A percentile compares a stretch with the other conserved stretches of the same genome.
These are phyloP conservation scores for Rubia tinctorum DNA, from an alignment of 305 asterid genomes.

Conservation along the genomic window DNA sequence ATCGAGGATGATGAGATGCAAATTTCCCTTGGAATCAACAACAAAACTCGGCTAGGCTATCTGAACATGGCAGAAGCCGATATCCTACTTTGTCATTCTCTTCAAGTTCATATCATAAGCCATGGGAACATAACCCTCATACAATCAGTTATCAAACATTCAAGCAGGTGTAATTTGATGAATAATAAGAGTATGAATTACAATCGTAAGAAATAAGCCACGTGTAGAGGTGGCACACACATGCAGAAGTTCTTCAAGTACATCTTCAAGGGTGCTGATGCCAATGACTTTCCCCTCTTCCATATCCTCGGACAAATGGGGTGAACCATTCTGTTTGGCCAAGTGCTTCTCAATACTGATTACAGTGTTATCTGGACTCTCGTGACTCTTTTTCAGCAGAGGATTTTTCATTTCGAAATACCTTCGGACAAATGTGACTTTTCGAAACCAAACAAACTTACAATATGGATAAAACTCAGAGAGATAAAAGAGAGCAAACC, in stretches of 20 bases:
- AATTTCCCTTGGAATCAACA: no score
- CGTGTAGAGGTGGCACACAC: conserved; percentile 32
- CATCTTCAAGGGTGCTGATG: conserved; percentile 94
- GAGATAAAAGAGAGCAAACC: background rate
- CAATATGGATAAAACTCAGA: background rate
- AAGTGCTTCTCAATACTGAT: conserved; percentile 44
- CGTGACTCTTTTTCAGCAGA: conserved; percentile 43
- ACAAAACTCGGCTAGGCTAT: no score
- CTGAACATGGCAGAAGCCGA: no score
- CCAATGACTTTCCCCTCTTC: conserved; percentile 94
- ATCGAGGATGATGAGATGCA: no score
- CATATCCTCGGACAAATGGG: conserved; percentile 42
- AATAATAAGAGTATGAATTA: background rate
- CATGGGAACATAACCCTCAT: no score
- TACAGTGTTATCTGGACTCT: conserved; percentile 34
- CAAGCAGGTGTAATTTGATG: no score
- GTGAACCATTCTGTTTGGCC: conserved; percentile 29
- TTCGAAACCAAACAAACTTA: no score
- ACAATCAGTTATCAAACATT: no score
- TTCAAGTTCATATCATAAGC: no score
- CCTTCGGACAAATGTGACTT: conserved; percentile 20
- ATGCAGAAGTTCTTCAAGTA: conserved; percentile 95
- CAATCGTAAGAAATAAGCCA: background rate
- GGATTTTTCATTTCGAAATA: conserved; percentile 50
- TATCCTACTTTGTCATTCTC: no score